These are phyloP conservation scores for Fonsecaea multimorphosa DNA, from an alignment of 2,329 filamentous ascomycete species.

Conservation along the genomic window DNA sequence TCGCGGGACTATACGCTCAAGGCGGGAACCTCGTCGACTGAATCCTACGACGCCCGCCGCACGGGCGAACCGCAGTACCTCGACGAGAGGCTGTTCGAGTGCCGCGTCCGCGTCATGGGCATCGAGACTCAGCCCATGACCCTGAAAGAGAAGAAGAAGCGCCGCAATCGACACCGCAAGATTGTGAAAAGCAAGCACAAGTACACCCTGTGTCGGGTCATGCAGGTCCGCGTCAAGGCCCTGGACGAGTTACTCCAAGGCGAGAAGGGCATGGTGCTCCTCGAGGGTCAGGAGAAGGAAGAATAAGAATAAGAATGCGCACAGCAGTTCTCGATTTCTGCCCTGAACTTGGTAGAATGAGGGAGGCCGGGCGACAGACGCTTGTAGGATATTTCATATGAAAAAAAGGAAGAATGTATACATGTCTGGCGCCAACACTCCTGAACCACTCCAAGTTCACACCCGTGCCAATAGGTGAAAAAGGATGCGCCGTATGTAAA, in stretches of 20 bases:
- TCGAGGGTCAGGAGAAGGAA: conserved; percentile 28
- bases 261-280: conserved; percentile 47
- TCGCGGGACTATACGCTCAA: conserved; percentile 90
- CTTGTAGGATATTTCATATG: background rate
- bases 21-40: conserved; percentile 61
- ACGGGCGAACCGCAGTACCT: conserved; percentile 60
- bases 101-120: conserved; percentile 82
- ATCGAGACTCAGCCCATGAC: conserved; percentile 74
- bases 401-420: no score
- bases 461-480: no score
- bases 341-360: background rate
- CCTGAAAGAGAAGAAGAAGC: conserved; percentile 65
- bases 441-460: no score
- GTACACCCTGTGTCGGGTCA: conserved; percentile 84
- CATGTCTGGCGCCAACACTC: no score
- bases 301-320: background rate
- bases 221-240: conserved; percentile 74
- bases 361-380: no score
- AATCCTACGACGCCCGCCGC: conserved; percentile 36
- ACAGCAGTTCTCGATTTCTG: background rate
- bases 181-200: conserved; percentile 86
- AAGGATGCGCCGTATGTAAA: no score
- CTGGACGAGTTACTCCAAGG: conserved; percentile 59
- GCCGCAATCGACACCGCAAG: conserved; percentile 70
- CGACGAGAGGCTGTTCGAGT: conserved; percentile 83